phyloP scores from a whole-genome alignment of 257 asterid species.

The Penstemon newberryi region DNA sequence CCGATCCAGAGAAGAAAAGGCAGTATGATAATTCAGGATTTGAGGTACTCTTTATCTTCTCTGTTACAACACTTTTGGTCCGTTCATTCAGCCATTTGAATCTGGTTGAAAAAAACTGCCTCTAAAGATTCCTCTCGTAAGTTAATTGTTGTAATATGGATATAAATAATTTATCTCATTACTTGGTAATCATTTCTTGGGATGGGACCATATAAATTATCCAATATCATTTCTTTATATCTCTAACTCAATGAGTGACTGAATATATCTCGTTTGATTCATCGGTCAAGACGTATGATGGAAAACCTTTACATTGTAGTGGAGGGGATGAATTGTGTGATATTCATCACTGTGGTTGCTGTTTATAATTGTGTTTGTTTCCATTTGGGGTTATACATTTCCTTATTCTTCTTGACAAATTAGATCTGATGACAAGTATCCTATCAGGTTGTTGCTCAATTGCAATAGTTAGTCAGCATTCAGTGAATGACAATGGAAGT shows the following conservation, averaged over 20 bases:
- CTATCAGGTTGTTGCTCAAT: neutral
- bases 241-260: neutral
- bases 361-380: neutral
- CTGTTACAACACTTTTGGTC: neutral
- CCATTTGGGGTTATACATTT: neutral
- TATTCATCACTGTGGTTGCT: neutral
- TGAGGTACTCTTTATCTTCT: conserved; percentile 57
- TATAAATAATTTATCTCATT: conserved; percentile 7
- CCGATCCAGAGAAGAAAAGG: conserved; percentile 96
- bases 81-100: neutral
- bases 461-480: neutral
- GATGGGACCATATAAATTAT: neutral
- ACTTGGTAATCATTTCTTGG: conserved; percentile 2
- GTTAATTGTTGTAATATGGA: neutral
- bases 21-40: conserved; percentile 90
- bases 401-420: neutral
- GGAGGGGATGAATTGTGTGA: neutral
- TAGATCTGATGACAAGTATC: too few species aligned
- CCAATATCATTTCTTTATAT: neutral
- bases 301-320: conserved; percentile 7
- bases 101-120: neutral
- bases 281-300: conserved; percentile 3
- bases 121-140: neutral
- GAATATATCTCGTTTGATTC: conserved; percentile 1
- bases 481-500: neutral